phyloP scores from a whole-genome alignment of 164 flowering plant genomes.

The Cinnamomum chago region DNA sequence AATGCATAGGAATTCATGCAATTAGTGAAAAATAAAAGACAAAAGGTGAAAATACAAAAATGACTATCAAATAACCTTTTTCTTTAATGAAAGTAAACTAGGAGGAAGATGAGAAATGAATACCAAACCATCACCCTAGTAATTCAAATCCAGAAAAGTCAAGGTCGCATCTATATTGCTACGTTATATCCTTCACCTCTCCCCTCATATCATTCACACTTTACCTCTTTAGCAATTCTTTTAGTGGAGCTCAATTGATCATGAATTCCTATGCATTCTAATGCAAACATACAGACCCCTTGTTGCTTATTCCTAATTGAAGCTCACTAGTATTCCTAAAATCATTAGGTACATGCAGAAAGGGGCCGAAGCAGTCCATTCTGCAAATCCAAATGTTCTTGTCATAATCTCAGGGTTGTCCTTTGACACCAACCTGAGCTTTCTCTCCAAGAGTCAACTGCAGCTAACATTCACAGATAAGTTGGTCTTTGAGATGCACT shows the following conservation, averaged over 20 bases:
- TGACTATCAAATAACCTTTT: too few relatives aligned
- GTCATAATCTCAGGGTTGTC: slow-evolving; percentile 43
- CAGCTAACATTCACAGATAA: slow-evolving; percentile 18
- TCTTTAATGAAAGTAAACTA: too few relatives aligned
- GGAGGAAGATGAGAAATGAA: too few relatives aligned
- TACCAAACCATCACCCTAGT: too few relatives aligned
- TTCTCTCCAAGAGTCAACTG: slow-evolving; percentile 20
- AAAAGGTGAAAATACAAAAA: too few relatives aligned
- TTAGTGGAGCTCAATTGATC: background rate
- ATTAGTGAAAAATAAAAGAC: too few relatives aligned
- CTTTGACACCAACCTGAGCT: slow-evolving; percentile 32
- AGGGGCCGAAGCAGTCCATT: slow-evolving; percentile 29
- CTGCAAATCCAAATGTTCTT: slow-evolving; percentile 37
- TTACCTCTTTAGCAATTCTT: too few relatives aligned
- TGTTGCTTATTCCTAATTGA: background rate
- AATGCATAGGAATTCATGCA: too few relatives aligned
- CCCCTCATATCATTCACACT: background rate
- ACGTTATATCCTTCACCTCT: too few relatives aligned
- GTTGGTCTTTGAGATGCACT: slow-evolving; percentile 48
- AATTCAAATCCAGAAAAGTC: too few relatives aligned
- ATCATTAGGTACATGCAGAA: slow-evolving; percentile 6
- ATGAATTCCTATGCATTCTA: background rate
- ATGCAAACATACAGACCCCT: background rate
- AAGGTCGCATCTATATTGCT: too few relatives aligned
- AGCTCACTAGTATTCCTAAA: background rate